Evolutionary conservation across 768 basidiomycete genomes (phyloP).

Genomic region (Ramaria sp.): DNA sequence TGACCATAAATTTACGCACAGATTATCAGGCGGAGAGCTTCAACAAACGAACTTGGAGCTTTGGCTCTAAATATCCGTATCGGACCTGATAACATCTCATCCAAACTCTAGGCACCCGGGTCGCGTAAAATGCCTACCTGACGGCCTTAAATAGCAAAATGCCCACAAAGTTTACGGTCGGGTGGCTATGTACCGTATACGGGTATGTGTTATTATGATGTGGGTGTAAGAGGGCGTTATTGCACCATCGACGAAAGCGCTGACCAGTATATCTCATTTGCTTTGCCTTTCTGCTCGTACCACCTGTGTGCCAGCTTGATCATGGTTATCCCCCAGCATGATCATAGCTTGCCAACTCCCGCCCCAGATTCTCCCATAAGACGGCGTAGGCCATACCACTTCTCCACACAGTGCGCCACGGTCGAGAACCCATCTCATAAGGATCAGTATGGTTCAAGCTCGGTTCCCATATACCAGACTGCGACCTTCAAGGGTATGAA

Average conservation of each 20-base stretch:
- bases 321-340: constrained; percentile 1
- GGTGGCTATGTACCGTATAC: no score
- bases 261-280: no score
- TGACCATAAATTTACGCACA: no score
- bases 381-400: constrained; percentile 63
- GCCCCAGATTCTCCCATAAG: constrained; percentile 62
- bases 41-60: no score
- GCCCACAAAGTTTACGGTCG: no score
- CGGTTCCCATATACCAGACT: constrained; percentile 96
- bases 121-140: no score
- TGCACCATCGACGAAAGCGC: not conserved
- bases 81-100: no score
- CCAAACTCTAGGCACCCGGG: no score
- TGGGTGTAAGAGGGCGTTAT: not conserved
- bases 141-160: no score
- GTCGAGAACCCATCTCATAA: constrained; percentile 87
- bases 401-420: constrained; percentile 84
- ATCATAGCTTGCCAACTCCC: constrained; percentile 57
- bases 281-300: not conserved
- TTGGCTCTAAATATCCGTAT: no score
- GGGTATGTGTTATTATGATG: not conserved
- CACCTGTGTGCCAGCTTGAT: not conserved
- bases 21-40: no score
- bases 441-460: constrained; percentile 91
- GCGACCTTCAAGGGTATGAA: constrained; percentile 94